Percentiles rank a stretch among this genome's conserved stretches.
Evolutionary conservation across 805 yeast genomes (phyloP).

Genomic region (Lachancea lanzarotensis): DNA sequence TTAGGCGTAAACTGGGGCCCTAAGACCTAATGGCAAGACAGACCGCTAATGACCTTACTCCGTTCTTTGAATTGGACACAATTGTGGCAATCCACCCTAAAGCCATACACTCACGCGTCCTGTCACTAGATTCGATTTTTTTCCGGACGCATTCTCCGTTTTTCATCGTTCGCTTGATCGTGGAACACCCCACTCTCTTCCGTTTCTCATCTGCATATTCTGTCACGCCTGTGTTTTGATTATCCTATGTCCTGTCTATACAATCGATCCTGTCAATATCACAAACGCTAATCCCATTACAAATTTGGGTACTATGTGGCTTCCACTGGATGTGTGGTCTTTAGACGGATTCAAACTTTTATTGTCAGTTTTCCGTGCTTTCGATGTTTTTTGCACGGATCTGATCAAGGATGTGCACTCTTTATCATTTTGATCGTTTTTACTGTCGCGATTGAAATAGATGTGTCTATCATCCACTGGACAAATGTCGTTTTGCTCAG

Average conservation of each 20-base stretch:
- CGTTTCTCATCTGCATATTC: neutral
- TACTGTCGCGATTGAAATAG: slow-evolving; percentile 18
- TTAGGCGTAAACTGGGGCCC: slow-evolving; percentile 88
- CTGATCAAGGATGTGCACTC: neutral
- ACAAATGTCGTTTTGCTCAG: slow-evolving; percentile 31
- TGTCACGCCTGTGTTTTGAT: slow-evolving; percentile 1
- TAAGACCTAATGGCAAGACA: slow-evolving; percentile 38
- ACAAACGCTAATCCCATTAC: neutral
- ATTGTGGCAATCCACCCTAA: too few species aligned
- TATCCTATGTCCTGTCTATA: slow-evolving; percentile 6
- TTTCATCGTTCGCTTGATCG: too few species aligned
- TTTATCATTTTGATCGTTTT: neutral
- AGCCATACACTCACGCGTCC: too few species aligned
- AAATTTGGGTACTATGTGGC: neutral
- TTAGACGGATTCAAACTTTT: neutral
- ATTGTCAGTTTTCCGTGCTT: neutral
- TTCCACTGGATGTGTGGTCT: slow-evolving; percentile 1
- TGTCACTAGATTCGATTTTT: too few species aligned
- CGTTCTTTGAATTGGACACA: too few species aligned
- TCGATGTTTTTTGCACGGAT: slow-evolving; percentile 2
- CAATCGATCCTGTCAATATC: slow-evolving; percentile 1
- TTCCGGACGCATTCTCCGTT: too few species aligned
- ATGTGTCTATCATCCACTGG: slow-evolving; percentile 20
- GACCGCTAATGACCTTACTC: neutral
- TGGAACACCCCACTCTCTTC: neutral